Conservation (phyloP, 1,139 yeast genomes). For the Yamadazyma blattariae region DNA sequence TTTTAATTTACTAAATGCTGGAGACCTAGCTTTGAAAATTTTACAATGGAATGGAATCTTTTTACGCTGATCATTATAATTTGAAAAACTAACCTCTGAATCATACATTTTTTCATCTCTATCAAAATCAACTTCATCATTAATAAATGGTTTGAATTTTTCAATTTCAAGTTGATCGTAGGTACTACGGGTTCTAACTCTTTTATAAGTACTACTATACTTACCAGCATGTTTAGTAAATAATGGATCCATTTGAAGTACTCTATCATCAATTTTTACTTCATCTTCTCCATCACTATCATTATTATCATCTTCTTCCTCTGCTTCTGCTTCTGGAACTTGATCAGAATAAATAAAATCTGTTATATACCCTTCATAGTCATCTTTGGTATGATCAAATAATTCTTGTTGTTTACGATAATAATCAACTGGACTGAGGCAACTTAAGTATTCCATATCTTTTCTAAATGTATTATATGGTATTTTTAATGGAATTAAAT, state of each 20-base stretch:
- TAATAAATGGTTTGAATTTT: slow-evolving; percentile 7
- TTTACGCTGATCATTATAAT: slow-evolving; percentile 12
- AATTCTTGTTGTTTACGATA: slow-evolving; percentile 37
- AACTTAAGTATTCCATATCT: slow-evolving; percentile 53
- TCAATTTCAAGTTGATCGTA: slow-evolving; percentile 15
- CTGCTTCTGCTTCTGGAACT: slow-evolving; percentile 8
- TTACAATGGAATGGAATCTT: slow-evolving; percentile 30
- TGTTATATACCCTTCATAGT: slow-evolving; percentile 20
- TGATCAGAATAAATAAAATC: slow-evolving; percentile 25
- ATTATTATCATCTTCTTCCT: slow-evolving; percentile 10
- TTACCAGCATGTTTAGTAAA: slow-evolving; percentile 14
- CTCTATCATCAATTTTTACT: slow-evolving; percentile 12
- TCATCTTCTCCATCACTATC: slow-evolving; percentile 17
- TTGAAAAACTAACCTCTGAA: slow-evolving; percentile 14
- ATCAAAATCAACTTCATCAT: background rate
- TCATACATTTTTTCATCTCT: slow-evolving; percentile 14
- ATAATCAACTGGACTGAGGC: slow-evolving; percentile 24
- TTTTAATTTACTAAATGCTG: slow-evolving; percentile 22
- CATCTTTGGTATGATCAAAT: slow-evolving; percentile 18
- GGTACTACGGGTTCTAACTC: slow-evolving; percentile 15
- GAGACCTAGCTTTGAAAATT: slow-evolving; percentile 27
- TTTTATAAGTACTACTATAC: slow-evolving; percentile 14
- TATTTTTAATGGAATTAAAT: slow-evolving; percentile 49
- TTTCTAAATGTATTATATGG: slow-evolving; percentile 38
- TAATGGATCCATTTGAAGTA: slow-evolving; percentile 17